phyloP scores from a whole-genome alignment of 352 stramenopile species.

The Phytopythium cucurbitacearum region DNA sequence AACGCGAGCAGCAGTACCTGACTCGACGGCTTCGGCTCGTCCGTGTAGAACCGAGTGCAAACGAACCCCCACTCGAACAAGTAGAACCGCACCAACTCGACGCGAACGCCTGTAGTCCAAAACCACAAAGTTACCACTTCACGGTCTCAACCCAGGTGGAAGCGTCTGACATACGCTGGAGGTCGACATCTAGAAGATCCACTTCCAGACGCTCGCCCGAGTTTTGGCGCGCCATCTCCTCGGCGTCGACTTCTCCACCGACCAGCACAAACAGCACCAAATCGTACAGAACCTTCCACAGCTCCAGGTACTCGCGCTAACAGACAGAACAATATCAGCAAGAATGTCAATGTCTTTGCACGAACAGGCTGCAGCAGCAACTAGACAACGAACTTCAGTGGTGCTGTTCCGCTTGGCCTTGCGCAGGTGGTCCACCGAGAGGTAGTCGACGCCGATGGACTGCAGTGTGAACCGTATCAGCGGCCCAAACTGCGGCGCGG shows the following conservation, averaged over 20 bases:
- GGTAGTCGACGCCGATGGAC: constrained; percentile 45
- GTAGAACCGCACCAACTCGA: constrained; percentile 52
- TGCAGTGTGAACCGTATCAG: constrained; percentile 33
- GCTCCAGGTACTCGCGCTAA: constrained; percentile 35
- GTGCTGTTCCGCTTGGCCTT: constrained; percentile 53
- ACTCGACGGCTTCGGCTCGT: constrained; percentile 10
- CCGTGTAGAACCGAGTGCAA: constrained; percentile 33
- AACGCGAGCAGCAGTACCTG: constrained; percentile 46
- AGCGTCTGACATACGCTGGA: constrained; percentile 14
- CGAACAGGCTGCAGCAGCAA: not conserved
- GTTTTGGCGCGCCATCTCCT: constrained; percentile 31
- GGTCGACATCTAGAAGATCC: constrained; percentile 14
- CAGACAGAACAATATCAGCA: not conserved
- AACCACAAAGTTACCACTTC: not conserved
- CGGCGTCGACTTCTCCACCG: constrained; percentile 47
- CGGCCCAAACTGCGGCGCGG: constrained; percentile 41
- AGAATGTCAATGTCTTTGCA: not conserved
- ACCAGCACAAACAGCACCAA: constrained; percentile 55
- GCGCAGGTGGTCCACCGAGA: constrained; percentile 48
- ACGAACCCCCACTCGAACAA: constrained; percentile 71
- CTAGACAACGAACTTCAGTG: constrained; percentile 12
- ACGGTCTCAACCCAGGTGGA: not conserved
- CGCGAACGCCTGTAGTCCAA: constrained; percentile 17
- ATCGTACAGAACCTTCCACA: constrained; percentile 67
- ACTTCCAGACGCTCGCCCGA: constrained; percentile 9